These are phyloP conservation scores for Umbilicaria muhlenbergii DNA, from an alignment of 495 filamentous ascomycete species.

Conservation along the genomic window DNA sequence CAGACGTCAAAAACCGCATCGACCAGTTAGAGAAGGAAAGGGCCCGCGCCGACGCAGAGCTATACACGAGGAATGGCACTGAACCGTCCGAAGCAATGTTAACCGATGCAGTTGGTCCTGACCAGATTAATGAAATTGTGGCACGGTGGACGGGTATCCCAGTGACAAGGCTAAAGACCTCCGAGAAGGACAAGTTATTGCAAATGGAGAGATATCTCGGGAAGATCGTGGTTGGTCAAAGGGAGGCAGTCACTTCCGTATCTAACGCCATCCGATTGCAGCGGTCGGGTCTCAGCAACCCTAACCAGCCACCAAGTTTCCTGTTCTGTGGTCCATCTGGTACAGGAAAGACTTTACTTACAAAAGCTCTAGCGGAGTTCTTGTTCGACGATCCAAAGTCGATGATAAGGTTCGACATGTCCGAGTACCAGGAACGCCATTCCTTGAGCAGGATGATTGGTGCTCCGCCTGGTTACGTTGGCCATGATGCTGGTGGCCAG, in stretches of 20 bases:
- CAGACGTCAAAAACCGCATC: constrained; percentile 72
- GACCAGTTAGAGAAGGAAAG: constrained; percentile 68
- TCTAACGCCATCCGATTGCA: constrained; percentile 92
- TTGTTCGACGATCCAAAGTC: constrained; percentile 93
- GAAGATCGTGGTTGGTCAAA: constrained; percentile 81
- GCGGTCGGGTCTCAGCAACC: constrained; percentile 82
- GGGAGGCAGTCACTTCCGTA: constrained; percentile 84
- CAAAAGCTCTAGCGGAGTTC: constrained; percentile 93
- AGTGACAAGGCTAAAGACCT: constrained; percentile 79
- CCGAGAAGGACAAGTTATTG: constrained; percentile 92
- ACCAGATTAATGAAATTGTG: constrained; percentile 98
- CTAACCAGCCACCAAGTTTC: constrained; percentile 93
- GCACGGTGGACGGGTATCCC: constrained; percentile 94
- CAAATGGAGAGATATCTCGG: constrained; percentile 79
- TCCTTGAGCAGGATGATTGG: constrained; percentile 95
- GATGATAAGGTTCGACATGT: constrained; percentile 99
- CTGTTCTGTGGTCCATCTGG: constrained; percentile 96
- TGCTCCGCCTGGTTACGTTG: constrained; percentile 91
- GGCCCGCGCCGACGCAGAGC: constrained; percentile 55
- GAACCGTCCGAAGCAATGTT: constrained; percentile 46
- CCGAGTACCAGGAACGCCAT: constrained; percentile 96
- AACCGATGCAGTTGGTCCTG: constrained; percentile 85
- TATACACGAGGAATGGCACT: constrained; percentile 39
- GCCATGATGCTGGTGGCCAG: constrained; percentile 90
- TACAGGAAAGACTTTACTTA: constrained; percentile 93